A percentile compares a stretch with the other conserved stretches of the same genome.
Conservation (phyloP, 306 rosid genomes). For the Medicago arabica region DNA sequence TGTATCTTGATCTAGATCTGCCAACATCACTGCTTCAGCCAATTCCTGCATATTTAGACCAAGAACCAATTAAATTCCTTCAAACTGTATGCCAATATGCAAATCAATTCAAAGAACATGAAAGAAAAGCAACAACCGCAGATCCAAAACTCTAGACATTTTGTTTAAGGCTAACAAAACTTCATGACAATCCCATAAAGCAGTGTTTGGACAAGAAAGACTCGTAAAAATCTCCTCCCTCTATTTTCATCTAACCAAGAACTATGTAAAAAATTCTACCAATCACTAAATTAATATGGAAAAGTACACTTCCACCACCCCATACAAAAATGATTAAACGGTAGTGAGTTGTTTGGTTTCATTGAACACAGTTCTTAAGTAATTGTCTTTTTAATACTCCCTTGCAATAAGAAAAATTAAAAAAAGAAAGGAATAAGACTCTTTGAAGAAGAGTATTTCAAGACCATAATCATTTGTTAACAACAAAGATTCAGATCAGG, state of each 20-base stretch:
- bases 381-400: conserved; percentile 19
- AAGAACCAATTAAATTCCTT: conserved; percentile 19
- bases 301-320: conserved; percentile 1
- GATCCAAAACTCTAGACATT: conserved; percentile 20
- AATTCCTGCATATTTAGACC: conserved; percentile 69
- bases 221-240: neutral
- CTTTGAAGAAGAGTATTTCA: neutral
- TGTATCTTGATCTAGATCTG: conserved; percentile 84
- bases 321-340: neutral
- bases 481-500: conserved; percentile 19
- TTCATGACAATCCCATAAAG: conserved; percentile 2
- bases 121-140: conserved; percentile 19
- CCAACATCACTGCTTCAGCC: conserved; percentile 87
- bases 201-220: neutral
- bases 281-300: conserved; percentile 5
- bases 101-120: conserved; percentile 33
- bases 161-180: conserved; percentile 6
- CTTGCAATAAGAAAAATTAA: neutral
- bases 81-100: conserved; percentile 27
- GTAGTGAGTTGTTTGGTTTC: conserved; percentile 1
- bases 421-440: conserved; percentile 6
- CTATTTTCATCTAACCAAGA: neutral
- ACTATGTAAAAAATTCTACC: conserved; percentile 17
- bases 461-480: conserved; percentile 22
- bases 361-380: neutral